Evolutionary conservation across 306 rosid genomes (phyloP), one percentile per base, ranked within the genome.

Genomic region (Rosa rugosa): DNA sequence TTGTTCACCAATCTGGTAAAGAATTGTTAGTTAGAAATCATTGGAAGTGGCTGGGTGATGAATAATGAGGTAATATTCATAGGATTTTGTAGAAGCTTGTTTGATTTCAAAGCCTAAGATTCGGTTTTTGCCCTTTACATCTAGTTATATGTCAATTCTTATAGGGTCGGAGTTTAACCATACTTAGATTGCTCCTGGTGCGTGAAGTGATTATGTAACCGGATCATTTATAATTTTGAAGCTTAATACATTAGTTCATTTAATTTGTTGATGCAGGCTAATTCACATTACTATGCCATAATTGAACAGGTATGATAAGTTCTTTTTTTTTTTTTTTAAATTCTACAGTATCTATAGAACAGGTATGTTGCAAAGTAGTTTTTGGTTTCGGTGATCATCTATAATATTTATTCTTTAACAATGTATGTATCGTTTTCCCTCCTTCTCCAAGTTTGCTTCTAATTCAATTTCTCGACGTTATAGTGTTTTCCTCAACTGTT

Each of bases 1-100:
- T 27, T 90, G 12, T 93, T 95, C 72, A 77, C 69, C 71, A 79
- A 80, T 65, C 86, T 95, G 81, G 94, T 95, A 49, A 91, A 85
- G 74, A 89, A 77, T 81, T 98, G 99, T 79, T 98, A 93, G 93
- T 79, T 95, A 4, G 99, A 95, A 86, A 93, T 95, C 80, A 98
- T 95, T 80, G 99, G 99, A 85, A 98, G 99, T 49, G 97, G 99
- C 85, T 95, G 99, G 99, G 99, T 95, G 74, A 95, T 95, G 99
- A 95, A 95, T 76, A 98, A 95, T 71, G 99, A 95, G 99, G 99
- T 95, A 87, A 77, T 71, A 14, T 87, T 47, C 71, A 27, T 79
- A 79, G 63, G 74, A 47, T 73, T 75, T 14, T 27, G 38, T 67
- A 16, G 12, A 31, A 63, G 57, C 31, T 79, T 64, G 16, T 41